Base-by-base conservation (phyloP, 2,329 filamentous ascomycete genomes). In the Thelonectria olida region DNA sequence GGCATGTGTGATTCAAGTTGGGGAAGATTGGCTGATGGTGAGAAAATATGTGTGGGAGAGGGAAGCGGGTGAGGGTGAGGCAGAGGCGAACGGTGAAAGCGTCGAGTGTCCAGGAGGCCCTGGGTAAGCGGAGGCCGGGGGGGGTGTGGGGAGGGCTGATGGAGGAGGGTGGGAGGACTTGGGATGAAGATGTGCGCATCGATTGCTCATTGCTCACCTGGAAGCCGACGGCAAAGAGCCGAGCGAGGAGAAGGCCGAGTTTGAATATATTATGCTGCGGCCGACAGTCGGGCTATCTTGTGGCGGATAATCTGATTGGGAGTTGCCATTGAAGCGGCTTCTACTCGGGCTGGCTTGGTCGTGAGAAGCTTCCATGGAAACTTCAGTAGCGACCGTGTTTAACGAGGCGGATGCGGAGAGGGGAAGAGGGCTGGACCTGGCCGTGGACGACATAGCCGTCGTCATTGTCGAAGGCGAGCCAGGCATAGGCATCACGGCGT, bases 251-350 rank as follows among this genome's bases (percentile, higher is more conserved):
- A 68, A 60, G 36, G 57, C 61, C 56, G 65, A 62, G 50, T 61
- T 67, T 41, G 69, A 62, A 51, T 66, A 69, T 58, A 67, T 63
- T 68, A 73, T 70, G 48, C 73, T 70, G 48, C 73, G 73, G 67
- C 81, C 80, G 69, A 82, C 80, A 51, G 80, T 81, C 68, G 82
- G 81, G 74, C 80, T 83, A 68, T 84, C 80, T 69, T 79, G 77
- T 66, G 75, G 66, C 58, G 63, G 67, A 63, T 70, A 51, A 52
- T 63, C 65, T 55, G 69, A 41, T 7, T 52, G 44, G 61, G 63
- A 57, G 31, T 34, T 34, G 69, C n/a, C n/a, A n/a, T 65, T 58
- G 63, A 59, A 63, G 55, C 60, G 59, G 36, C 61, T n/a, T n/a
- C n/a, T n/a, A n/a, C n/a, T 38, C 44, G 62, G 25, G 23, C 25